These are phyloP conservation scores for Phalaenopsis equestris DNA, from an alignment of 106 monocot species.

Conservation along the genomic window DNA sequence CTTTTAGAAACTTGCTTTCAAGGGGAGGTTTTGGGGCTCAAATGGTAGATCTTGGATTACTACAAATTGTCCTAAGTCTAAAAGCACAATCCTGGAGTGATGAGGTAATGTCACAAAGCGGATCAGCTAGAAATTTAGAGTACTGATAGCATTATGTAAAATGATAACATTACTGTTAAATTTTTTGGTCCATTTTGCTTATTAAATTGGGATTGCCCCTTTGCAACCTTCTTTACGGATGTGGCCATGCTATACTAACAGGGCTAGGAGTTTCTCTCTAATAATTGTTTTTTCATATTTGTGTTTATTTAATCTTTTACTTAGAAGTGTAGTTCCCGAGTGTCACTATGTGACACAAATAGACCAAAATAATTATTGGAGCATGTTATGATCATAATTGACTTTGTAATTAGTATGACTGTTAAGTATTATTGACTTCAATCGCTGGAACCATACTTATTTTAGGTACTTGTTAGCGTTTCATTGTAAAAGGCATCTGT, in stretches of 20 bases:
- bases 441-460: neutral
- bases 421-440: neutral
- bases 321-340: neutral
- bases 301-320: neutral
- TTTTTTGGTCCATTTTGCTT: too few relatives aligned
- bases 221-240: too few relatives aligned
- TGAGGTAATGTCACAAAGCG: slow-evolving; percentile 50
- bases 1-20: slow-evolving; percentile 73
- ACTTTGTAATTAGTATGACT: neutral
- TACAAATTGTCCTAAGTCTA: slow-evolving; percentile 78
- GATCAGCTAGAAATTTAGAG: neutral
- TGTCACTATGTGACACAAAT: neutral
- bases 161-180: too few relatives aligned
- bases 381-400: neutral
- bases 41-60: slow-evolving; percentile 92
- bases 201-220: too few relatives aligned
- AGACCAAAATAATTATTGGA: too few relatives aligned
- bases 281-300: neutral
- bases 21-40: slow-evolving; percentile 82
- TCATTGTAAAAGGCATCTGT: neutral
- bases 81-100: slow-evolving; percentile 97
- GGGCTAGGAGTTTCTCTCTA: neutral
- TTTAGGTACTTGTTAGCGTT: neutral
- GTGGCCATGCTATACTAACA: too few relatives aligned
- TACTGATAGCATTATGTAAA: neutral